Conservation (phyloP, 2,329 filamentous ascomycete genomes). For the Chaetomium olivaceum region DNA sequence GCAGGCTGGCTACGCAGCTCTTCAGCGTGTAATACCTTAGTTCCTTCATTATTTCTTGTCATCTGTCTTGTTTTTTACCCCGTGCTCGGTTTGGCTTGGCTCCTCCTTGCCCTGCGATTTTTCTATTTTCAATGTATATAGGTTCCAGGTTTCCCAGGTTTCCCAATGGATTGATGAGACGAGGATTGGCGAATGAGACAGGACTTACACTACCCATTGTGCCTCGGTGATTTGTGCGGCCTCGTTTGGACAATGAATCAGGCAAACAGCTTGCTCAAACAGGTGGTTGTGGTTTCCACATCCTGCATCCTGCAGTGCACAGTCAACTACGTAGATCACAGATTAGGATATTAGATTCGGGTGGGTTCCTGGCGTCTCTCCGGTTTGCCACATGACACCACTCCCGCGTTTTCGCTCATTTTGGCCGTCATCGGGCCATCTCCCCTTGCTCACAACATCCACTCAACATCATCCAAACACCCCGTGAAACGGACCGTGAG, state of each 20-base stretch:
- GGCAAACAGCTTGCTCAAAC: not conserved
- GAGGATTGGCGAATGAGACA: conserved; percentile 33
- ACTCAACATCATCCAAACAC: not conserved
- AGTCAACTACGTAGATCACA: not conserved
- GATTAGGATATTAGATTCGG: not conserved
- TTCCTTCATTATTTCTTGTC: conserved; percentile 30
- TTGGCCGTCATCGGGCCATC: conserved; percentile 1
- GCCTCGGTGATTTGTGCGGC: not conserved
- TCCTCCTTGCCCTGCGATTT: conserved; percentile 19
- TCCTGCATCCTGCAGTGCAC: not conserved
- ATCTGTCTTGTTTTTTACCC: conserved; percentile 28
- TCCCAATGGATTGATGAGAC: conserved; percentile 32
- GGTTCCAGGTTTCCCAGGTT: conserved; percentile 21
- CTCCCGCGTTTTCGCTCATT: not conserved
- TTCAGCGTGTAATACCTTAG: conserved; percentile 39
- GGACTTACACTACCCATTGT: conserved; percentile 15
- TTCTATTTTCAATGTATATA: conserved; percentile 30
- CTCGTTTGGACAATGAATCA: not conserved
- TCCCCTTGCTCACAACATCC: not conserved
- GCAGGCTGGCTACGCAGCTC: conserved; percentile 34
- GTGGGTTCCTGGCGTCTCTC: not conserved
- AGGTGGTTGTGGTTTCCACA: not conserved
- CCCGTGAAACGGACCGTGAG: not conserved
- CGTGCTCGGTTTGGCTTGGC: conserved; percentile 23
- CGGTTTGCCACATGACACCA: conserved; percentile 16